A percentile compares a stretch with the other conserved stretches of the same genome.
Evolutionary conservation across 2,329 filamentous ascomycete genomes (phyloP).

Genomic region (Stachybotrys echinatus): DNA sequence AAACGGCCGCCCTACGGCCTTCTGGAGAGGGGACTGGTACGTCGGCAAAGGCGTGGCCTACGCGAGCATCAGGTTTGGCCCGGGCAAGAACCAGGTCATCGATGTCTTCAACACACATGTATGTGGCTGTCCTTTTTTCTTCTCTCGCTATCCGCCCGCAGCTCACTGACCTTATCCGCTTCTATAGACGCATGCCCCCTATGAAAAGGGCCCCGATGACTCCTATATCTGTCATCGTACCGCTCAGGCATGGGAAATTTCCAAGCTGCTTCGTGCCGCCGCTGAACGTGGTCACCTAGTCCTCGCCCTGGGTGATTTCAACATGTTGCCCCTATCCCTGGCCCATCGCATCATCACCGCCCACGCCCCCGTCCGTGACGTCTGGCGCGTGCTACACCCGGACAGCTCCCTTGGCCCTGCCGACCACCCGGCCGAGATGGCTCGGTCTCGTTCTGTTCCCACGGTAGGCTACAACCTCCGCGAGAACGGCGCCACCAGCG

Average conservation of each 20-base stretch:
- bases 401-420: conserved; percentile 75
- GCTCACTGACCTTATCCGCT: no score
- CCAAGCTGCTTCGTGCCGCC: conserved; percentile 80
- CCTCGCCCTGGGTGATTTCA: conserved; percentile 88
- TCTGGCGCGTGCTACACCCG: conserved; percentile 80
- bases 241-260: conserved; percentile 90
- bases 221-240: conserved; percentile 87
- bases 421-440: conserved; percentile 60
- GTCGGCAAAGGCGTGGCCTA: conserved; percentile 91
- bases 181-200: conserved; percentile 68
- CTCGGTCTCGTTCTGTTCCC: conserved; percentile 62
- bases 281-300: conserved; percentile 77
- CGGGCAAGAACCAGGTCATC: conserved; percentile 58
- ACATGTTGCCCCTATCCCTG: conserved; percentile 86
- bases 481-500: conserved; percentile 83
- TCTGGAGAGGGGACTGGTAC: conserved; percentile 93
- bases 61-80: conserved; percentile 70
- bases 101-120: conserved; percentile 94
- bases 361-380: conserved; percentile 72
- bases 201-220: conserved; percentile 73
- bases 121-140: conserved; percentile 19
- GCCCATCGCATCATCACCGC: conserved; percentile 78
- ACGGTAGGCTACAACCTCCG: conserved; percentile 71
- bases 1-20: conserved; percentile 88
- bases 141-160: not conserved